phyloP scores from a whole-genome alignment of 2,329 filamentous ascomycete genomes.

The Alternaria viburni region DNA sequence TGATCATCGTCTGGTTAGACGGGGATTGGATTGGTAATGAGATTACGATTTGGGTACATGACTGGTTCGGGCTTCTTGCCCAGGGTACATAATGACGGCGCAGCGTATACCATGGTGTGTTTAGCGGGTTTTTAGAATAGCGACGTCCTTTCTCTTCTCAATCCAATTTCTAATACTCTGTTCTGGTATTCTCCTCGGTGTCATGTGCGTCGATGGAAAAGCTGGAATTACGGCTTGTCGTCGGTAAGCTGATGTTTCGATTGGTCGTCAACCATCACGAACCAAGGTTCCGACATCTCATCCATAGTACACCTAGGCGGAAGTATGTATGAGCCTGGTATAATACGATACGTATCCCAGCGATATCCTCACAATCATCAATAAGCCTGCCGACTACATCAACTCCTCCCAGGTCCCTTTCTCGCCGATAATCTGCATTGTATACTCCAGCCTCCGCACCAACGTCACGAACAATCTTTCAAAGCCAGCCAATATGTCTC shows the following conservation, averaged over 20 bases:
- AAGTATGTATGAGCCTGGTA: not conserved
- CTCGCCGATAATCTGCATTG: not conserved
- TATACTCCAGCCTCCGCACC: not conserved
- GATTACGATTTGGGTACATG: conserved; percentile 4
- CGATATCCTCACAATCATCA: not conserved
- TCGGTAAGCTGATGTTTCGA: not conserved
- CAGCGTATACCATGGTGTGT: conserved; percentile 4
- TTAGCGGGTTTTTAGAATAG: not conserved
- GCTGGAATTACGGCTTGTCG: not conserved
- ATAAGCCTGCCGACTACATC: not conserved
- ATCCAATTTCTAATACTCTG: not conserved
- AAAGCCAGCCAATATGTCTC: not conserved
- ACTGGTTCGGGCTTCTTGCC: not conserved
- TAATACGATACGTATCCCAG: not conserved
- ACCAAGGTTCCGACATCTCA: not conserved
- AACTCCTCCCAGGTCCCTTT: not conserved
- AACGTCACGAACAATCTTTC: not conserved
- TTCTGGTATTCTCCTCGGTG: not conserved
- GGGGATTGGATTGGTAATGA: conserved; percentile 2
- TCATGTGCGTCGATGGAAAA: not conserved
- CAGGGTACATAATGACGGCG: conserved; percentile 1
- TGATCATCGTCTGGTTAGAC: too few relatives aligned
- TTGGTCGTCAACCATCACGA: not conserved
- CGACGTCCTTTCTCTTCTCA: not conserved
- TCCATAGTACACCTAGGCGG: not conserved